These are phyloP conservation scores for Candida silvicultrix DNA, from an alignment of 805 yeast species.

Conservation along the genomic window DNA sequence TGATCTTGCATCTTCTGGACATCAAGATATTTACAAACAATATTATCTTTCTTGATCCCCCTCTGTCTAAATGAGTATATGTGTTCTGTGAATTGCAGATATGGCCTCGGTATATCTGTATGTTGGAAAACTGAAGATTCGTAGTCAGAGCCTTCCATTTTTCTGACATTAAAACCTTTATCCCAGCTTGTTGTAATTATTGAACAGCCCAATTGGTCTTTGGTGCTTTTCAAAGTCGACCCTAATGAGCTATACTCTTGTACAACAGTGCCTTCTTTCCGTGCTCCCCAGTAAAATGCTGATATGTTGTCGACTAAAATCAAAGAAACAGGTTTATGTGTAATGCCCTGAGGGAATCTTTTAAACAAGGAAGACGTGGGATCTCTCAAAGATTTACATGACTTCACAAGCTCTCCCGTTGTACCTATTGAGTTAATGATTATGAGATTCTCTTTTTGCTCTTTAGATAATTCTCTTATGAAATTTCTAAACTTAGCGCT, in stretches of 20 bases:
- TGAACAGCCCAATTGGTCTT: constrained; percentile 1
- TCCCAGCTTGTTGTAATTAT: constrained; percentile 7
- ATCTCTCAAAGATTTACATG: neutral
- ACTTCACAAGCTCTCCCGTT: neutral
- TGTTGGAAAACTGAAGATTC: neutral
- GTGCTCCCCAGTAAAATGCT: neutral
- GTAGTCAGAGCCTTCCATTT: neutral
- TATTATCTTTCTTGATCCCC: neutral
- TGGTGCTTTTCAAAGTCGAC: neutral
- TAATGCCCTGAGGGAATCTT: neutral
- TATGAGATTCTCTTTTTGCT: neutral
- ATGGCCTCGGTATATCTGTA: neutral
- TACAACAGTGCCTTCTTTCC: neutral
- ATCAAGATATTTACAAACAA: neutral
- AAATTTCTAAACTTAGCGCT: neutral
- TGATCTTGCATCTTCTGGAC: neutral
- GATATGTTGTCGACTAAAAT: constrained; percentile 8
- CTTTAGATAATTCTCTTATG: neutral
- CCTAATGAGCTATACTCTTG: constrained; percentile 2
- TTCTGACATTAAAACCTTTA: neutral
- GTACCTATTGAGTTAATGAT: neutral
- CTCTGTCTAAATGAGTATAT: neutral
- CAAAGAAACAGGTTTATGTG: neutral
- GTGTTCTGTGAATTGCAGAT: neutral
- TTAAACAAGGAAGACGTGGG: neutral